Evolutionary conservation across 2,329 filamentous ascomycete species (phyloP).

Genomic region (Exutisphaerella laricina): DNA sequence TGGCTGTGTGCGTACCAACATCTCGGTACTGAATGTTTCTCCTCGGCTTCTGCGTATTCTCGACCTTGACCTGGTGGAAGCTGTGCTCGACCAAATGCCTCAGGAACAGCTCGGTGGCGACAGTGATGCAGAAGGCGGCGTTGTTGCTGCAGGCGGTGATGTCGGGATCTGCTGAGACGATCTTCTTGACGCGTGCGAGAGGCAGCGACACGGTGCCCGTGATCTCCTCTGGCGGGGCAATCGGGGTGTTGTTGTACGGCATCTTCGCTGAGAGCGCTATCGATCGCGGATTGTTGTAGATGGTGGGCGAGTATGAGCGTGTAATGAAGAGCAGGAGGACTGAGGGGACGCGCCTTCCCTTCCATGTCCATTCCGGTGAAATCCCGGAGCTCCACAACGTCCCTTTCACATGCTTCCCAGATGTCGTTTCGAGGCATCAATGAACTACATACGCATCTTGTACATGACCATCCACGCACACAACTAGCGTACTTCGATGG

Average conservation of each 20-base stretch:
- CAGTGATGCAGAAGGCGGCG: constrained; percentile 85
- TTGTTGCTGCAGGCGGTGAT: constrained; percentile 84
- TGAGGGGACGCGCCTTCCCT: too few relatives aligned
- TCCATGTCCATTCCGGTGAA: too few relatives aligned
- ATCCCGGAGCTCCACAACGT: too few relatives aligned
- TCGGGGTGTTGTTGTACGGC: constrained; percentile 86
- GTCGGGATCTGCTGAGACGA: constrained; percentile 82
- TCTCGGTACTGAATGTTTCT: constrained; percentile 96
- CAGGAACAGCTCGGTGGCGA: constrained; percentile 94
- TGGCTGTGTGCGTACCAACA: constrained; percentile 55
- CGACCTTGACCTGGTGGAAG: constrained; percentile 81
- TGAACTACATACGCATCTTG: neutral
- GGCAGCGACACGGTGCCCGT: constrained; percentile 82
- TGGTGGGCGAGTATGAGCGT: too few relatives aligned
- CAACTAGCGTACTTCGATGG: constrained; percentile 4
- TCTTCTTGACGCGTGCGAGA: constrained; percentile 89
- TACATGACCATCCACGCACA: neutral
- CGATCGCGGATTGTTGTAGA: too few relatives aligned
- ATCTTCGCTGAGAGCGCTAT: too few relatives aligned
- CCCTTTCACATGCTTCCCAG: too few relatives aligned
- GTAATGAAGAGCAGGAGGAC: too few relatives aligned
- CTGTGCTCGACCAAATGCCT: constrained; percentile 82
- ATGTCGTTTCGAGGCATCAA: too few relatives aligned
- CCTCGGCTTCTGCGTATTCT: constrained; percentile 69
- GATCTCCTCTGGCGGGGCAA: constrained; percentile 71